These are phyloP conservation scores for Citrus australasica DNA, from an alignment of 345 rosid species.

Conservation along the genomic window DNA sequence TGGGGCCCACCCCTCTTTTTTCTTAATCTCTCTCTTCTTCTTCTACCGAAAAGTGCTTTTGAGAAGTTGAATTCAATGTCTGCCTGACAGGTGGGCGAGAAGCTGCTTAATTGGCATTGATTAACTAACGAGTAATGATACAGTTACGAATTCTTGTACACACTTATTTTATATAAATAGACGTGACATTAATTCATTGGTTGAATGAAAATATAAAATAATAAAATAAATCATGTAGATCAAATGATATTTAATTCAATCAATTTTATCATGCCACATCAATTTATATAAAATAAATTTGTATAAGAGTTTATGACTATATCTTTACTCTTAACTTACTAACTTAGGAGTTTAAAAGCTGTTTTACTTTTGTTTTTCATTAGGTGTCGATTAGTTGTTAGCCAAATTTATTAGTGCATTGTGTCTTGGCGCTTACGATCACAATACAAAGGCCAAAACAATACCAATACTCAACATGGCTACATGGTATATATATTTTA, in stretches of 20 bases:
- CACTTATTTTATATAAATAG: too few species aligned
- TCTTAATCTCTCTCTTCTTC: too few species aligned
- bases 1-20: constrained; percentile 21
- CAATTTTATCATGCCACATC: too few species aligned
- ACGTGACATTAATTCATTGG: too few species aligned
- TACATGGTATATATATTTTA: background rate
- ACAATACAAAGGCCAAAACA: background rate
- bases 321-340: too few species aligned
- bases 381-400: constrained; percentile 4
- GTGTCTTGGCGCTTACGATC: background rate
- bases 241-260: too few species aligned
- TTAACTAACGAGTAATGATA: too few species aligned
- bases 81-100: background rate
- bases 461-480: background rate
- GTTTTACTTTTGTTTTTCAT: background rate
- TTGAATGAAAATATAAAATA: too few species aligned
- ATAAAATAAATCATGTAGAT: too few species aligned
- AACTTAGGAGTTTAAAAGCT: background rate
- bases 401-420: background rate
- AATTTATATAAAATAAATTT: too few species aligned
- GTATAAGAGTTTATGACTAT: too few species aligned
- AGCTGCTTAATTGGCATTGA: background rate
- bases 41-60: background rate
- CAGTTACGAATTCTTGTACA: too few species aligned
- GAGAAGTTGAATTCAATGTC: background rate